Evolutionary conservation across 805 yeast genomes (phyloP).

Genomic region (Zygosaccharomyces bisporus): DNA sequence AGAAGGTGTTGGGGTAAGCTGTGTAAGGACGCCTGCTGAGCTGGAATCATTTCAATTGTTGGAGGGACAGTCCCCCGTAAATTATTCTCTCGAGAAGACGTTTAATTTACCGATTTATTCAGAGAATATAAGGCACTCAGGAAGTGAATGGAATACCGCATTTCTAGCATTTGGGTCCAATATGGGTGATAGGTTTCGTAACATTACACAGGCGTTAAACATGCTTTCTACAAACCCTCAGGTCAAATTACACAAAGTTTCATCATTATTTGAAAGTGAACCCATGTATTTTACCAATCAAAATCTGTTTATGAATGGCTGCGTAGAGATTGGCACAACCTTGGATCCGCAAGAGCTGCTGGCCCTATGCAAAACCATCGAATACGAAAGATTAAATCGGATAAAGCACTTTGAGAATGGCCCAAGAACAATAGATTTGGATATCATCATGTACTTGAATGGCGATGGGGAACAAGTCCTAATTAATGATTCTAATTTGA

Average conservation of each 20-base stretch:
- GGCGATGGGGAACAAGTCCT: slow-evolving; percentile 39
- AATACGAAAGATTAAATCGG: slow-evolving; percentile 64
- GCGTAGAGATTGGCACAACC: slow-evolving; percentile 57
- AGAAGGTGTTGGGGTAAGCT: slow-evolving; percentile 85
- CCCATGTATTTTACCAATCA: slow-evolving; percentile 91
- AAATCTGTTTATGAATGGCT: slow-evolving; percentile 80
- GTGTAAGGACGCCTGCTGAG: slow-evolving; percentile 46
- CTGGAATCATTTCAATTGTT: slow-evolving; percentile 25
- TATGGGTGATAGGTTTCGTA: slow-evolving; percentile 62
- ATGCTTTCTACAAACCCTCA: slow-evolving; percentile 37
- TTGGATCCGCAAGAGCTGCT: slow-evolving; percentile 65
- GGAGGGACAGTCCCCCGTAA: not conserved
- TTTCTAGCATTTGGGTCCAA: slow-evolving; percentile 90
- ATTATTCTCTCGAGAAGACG: slow-evolving; percentile 17
- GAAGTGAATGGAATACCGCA: slow-evolving; percentile 39
- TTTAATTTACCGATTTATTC: slow-evolving; percentile 38
- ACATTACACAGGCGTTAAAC: slow-evolving; percentile 54
- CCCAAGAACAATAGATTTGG: slow-evolving; percentile 88
- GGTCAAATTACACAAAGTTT: slow-evolving; percentile 54
- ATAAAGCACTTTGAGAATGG: slow-evolving; percentile 84
- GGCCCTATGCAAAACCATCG: slow-evolving; percentile 63
- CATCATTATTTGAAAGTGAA: slow-evolving; percentile 79
- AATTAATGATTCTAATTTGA: slow-evolving; percentile 54
- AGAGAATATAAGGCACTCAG: not conserved
- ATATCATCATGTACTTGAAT: slow-evolving; percentile 60